These are phyloP conservation scores for Chlamydomonas urium DNA, from an alignment of 139 green algal genomes.

Conservation along the genomic window DNA sequence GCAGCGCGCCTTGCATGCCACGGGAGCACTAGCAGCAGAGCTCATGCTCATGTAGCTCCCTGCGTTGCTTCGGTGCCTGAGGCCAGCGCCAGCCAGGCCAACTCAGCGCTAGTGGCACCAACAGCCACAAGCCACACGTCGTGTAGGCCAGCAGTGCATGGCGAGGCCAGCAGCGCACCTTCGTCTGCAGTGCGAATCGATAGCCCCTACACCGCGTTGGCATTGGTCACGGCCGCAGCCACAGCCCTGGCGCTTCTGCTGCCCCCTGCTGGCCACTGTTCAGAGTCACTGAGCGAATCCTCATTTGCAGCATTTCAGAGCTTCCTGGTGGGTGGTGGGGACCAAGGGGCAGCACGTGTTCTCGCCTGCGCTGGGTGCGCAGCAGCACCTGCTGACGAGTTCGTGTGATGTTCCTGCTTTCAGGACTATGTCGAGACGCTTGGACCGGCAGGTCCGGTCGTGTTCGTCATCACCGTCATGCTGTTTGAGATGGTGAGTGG, in stretches of 20 bases:
- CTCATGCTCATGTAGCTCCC: too few relatives aligned
- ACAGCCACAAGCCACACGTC: too few relatives aligned
- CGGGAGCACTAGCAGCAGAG: too few relatives aligned
- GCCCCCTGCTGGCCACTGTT: not conserved
- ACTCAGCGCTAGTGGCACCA: too few relatives aligned
- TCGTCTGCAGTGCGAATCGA: too few relatives aligned
- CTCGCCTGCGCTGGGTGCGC: not conserved
- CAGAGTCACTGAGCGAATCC: not conserved
- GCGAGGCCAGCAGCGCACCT: too few relatives aligned
- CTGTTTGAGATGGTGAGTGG: slow-evolving; percentile 70
- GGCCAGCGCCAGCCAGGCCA: too few relatives aligned
- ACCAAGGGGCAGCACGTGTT: not conserved
- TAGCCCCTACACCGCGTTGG: too few relatives aligned
- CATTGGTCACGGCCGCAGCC: not conserved
- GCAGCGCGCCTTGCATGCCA: too few relatives aligned
- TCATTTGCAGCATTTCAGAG: not conserved
- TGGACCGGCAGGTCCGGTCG: slow-evolving; percentile 51
- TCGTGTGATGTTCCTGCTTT: not conserved
- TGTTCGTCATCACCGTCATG: slow-evolving; percentile 63
- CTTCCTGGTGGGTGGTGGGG: slow-evolving; percentile 12
- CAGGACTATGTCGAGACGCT: slow-evolving; percentile 62
- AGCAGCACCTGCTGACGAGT: not conserved
- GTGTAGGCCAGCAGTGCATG: too few relatives aligned
- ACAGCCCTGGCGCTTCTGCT: slow-evolving; percentile 7
- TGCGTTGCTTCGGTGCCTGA: too few relatives aligned